Evolutionary conservation across 345 rosid species (phyloP).

Genomic region (Camelina hispida): DNA sequence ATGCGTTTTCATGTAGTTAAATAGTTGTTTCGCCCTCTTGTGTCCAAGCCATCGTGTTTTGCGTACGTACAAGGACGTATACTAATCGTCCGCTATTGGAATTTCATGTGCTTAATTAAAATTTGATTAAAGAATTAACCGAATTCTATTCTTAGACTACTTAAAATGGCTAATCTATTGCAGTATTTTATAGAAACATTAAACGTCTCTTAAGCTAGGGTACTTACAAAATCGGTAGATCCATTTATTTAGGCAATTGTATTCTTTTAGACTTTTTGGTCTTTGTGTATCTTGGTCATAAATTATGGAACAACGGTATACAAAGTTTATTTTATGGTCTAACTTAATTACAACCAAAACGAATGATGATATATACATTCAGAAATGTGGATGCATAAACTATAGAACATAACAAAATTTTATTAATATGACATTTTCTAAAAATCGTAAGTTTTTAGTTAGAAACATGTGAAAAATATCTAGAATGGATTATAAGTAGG

Average conservation of each 20-base stretch:
- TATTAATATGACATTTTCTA: too few relatives aligned
- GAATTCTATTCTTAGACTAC: conserved; percentile 3
- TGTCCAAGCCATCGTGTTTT: conserved; percentile 19
- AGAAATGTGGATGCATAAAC: not conserved
- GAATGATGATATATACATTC: not conserved
- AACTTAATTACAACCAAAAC: not conserved
- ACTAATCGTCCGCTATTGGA: not conserved
- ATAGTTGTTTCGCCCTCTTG: conserved; percentile 7
- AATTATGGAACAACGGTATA: not conserved
- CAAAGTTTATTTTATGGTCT: conserved; percentile 1
- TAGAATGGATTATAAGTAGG: not conserved
- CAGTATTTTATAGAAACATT: not conserved
- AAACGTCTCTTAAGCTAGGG: conserved; percentile 11
- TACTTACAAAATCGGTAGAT: conserved; percentile 5
- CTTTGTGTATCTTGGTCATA: not conserved
- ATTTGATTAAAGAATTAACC: not conserved
- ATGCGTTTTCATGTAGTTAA: conserved; percentile 10
- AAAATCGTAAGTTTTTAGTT: not conserved
- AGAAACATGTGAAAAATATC: not conserved
- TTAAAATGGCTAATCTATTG: conserved; percentile 25
- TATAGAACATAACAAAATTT: not conserved
- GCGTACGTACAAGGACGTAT: conserved; percentile 25
- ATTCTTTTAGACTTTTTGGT: not conserved
- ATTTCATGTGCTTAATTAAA: not conserved
- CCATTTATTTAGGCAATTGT: conserved; percentile 17